A percentile compares a stretch with the other conserved stretches of the same genome.
phyloP scores from a whole-genome alignment of 2,329 filamentous ascomycete genomes.

The Boeremia exigua region DNA sequence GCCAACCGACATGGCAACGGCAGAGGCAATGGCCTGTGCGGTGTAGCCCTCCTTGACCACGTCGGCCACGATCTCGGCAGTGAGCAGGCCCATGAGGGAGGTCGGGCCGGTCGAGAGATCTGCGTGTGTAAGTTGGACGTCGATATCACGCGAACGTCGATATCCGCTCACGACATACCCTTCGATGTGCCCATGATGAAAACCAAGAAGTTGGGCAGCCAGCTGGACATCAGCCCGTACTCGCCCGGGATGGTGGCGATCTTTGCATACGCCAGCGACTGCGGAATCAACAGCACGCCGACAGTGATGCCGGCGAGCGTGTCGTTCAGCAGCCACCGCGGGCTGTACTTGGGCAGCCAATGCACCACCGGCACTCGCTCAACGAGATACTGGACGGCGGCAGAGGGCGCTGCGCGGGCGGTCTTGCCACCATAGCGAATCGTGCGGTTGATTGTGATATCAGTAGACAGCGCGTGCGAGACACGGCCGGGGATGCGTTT shows the following conservation, averaged over 20 bases:
- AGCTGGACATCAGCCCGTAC: conserved; percentile 89
- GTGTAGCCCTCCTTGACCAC: conserved; percentile 59
- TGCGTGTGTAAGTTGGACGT: too few species aligned
- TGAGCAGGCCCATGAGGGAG: conserved; percentile 68
- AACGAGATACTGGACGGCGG: conserved; percentile 61
- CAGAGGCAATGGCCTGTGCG: conserved; percentile 64
- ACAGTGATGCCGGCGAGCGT: conserved; percentile 70
- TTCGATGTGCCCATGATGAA: conserved; percentile 85
- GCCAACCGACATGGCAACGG: conserved; percentile 68
- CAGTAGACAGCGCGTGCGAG: conserved; percentile 29
- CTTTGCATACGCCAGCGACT: conserved; percentile 97
- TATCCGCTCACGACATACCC: too few species aligned
- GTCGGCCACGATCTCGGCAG: conserved; percentile 64
- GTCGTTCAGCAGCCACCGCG: conserved; percentile 67
- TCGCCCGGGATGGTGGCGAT: conserved; percentile 85
- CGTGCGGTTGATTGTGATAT: conserved; percentile 38
- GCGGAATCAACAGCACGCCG: conserved; percentile 83
- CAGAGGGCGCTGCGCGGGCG: conserved; percentile 56
- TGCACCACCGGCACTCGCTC: conserved; percentile 68
- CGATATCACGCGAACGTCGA: too few species aligned
- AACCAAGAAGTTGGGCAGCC: conserved; percentile 92
- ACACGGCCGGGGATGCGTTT: conserved; percentile 21
- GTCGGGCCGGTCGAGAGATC: conserved; percentile 73
- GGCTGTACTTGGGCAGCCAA: conserved; percentile 68
- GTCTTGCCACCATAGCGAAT: conserved; percentile 41